phyloP scores from a whole-genome alignment of 2,329 filamentous ascomycete genomes.

The Fusarium papillatum region DNA sequence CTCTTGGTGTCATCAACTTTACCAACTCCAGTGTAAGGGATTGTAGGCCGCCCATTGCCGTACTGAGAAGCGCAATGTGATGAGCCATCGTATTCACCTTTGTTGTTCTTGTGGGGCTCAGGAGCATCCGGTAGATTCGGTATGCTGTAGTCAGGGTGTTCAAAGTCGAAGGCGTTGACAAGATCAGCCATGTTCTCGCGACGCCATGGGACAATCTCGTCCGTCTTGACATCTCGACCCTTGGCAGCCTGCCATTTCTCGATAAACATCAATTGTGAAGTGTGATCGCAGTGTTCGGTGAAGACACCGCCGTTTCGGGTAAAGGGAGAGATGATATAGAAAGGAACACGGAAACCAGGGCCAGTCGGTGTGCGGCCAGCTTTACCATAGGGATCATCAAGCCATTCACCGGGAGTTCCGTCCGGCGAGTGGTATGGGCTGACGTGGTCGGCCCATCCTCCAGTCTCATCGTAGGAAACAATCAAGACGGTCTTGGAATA shows the following conservation, averaged over 20 bases:
- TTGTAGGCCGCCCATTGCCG: background rate
- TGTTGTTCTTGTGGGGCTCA: background rate
- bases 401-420: conserved; percentile 66
- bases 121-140: conserved; percentile 56
- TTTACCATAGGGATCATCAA: background rate
- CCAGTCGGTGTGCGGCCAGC: background rate
- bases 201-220: conserved; percentile 48
- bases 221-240: conserved; percentile 53
- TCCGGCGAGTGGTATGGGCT: conserved; percentile 62
- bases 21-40: background rate
- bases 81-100: conserved; percentile 1
- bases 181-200: conserved; percentile 51
- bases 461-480: conserved; percentile 61
- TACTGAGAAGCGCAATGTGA: background rate
- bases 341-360: background rate
- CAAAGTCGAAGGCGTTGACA: conserved; percentile 57
- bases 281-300: conserved; percentile 67
- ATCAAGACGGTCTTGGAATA: conserved; percentile 59
- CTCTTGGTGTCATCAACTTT: background rate
- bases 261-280: conserved; percentile 67
- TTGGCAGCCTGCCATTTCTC: conserved; percentile 60
- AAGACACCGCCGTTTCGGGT: conserved; percentile 46
- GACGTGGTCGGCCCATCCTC: conserved; percentile 68
- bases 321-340: background rate
- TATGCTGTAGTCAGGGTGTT: conserved; percentile 63